Base-by-base conservation (phyloP, 805 yeast genomes). In the Kregervanrija pseudodelftensis region DNA sequence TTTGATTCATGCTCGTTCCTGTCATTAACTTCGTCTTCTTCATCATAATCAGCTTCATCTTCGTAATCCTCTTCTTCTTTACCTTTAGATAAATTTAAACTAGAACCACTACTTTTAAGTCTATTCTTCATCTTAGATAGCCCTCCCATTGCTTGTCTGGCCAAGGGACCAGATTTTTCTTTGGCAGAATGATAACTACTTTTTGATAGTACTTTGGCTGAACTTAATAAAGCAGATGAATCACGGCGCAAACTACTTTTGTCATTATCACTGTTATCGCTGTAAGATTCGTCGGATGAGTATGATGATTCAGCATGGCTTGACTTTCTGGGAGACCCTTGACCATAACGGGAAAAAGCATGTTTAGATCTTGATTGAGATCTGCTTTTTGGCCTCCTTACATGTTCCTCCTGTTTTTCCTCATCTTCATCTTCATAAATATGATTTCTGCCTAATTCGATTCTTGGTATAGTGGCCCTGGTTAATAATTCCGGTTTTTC, bases 101-200 rank as follows among this genome's bases (percentile, higher is more conserved):
- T 30, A 14, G 40, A 35, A 12, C 32, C 28, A 7, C 28, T 22
- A 22, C 7, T 49, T 12, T 42, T 43, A 1, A 48, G 31, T 10
- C 42, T 50, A 31, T 40, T 44, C 17, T 49, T 50, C 46, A 45
- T 42, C 36, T 48, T 50, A 28, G 31, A 37, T 12, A 49, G 5
- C 9, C 47, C 43, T 8, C 37, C 39, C 33, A 45, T 40, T 16
- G 51, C 49, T 14, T 48, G 47, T 15, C 41, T 38, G 8, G 51
- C 45, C n/a, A 38, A 40, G 7, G 53, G 50, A 3, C 41, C 37
- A 0, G 53, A 45, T 16, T 40, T 49, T 33, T 46, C 52, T n/a
- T 36, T 42, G 5, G 48, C 50, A 5, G 38, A 17, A 16, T 42
- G n/a, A 12, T 36, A 47, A 22, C 53, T 50, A 8, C 43, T 40